phyloP scores from a whole-genome alignment of 2,329 filamentous ascomycete species.

The Colletotrichum sp. region DNA sequence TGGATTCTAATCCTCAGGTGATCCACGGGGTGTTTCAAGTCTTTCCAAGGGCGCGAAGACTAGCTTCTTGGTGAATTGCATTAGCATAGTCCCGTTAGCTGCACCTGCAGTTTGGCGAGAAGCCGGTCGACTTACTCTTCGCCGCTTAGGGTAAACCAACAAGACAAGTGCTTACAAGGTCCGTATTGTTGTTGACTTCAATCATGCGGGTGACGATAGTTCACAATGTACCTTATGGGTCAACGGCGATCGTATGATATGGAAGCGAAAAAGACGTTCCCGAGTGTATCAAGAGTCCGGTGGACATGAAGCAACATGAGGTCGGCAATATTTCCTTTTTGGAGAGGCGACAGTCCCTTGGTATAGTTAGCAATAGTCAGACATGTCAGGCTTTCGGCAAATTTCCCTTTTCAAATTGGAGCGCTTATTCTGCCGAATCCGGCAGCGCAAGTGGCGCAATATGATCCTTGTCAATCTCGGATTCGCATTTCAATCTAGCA shows the following conservation, averaged over 20 bases:
- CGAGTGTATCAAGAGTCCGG: not conserved
- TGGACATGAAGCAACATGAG: not conserved
- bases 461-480: not conserved
- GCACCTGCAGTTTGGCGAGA: not conserved
- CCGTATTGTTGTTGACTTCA: not conserved
- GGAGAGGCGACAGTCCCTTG: not conserved
- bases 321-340: not conserved
- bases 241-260: not conserved
- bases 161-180: not conserved
- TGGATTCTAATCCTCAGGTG: not conserved
- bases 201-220: not conserved
- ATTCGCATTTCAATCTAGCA: not conserved
- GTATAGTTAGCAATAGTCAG: not conserved
- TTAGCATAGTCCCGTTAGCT: not conserved
- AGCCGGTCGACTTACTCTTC: not conserved
- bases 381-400: not conserved
- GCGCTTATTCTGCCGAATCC: not conserved
- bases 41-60: not conserved
- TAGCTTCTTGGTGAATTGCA: not conserved
- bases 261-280: too few species aligned
- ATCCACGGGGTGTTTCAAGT: not conserved
- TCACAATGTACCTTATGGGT: not conserved
- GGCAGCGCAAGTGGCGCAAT: not conserved
- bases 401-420: not conserved
- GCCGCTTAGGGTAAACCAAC: not conserved